These are phyloP conservation scores for Paramecium sonneborni DNA, from an alignment of 73 alveolate genomes.

Conservation along the genomic window DNA sequence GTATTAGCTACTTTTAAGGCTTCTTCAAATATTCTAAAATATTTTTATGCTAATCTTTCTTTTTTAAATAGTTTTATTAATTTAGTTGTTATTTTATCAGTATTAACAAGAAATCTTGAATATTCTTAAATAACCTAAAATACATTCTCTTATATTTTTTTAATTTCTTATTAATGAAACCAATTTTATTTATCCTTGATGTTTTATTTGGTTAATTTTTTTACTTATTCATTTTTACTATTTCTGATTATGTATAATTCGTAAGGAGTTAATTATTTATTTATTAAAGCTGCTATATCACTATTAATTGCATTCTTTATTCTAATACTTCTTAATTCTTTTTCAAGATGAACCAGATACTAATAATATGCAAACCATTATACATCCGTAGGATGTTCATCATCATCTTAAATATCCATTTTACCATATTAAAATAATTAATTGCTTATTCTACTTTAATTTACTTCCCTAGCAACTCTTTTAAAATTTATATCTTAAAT, in stretches of 20 bases:
- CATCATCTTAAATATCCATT: not conserved
- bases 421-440: constrained; percentile 23
- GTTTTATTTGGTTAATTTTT: not conserved
- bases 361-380: constrained; percentile 41
- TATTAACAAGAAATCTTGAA: not conserved
- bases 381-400: not conserved
- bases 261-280: not conserved
- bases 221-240: not conserved
- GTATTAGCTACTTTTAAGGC: constrained; percentile 30
- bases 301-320: not conserved
- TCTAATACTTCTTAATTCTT: not conserved
- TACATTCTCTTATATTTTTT: not conserved
- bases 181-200: not conserved
- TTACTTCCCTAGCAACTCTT: constrained; percentile 32
- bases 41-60: not conserved
- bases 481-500: constrained; percentile 5
- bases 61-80: not conserved
- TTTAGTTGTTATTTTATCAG: not conserved
- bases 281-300: not conserved
- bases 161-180: not conserved
- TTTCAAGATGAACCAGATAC: constrained; percentile 30
- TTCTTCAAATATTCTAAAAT: not conserved
- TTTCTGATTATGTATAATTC: not conserved
- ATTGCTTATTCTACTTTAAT: not conserved
- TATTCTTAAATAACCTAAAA: not conserved